phyloP scores from a whole-genome alignment of 306 rosid species.

The Trifolium pratense region DNA sequence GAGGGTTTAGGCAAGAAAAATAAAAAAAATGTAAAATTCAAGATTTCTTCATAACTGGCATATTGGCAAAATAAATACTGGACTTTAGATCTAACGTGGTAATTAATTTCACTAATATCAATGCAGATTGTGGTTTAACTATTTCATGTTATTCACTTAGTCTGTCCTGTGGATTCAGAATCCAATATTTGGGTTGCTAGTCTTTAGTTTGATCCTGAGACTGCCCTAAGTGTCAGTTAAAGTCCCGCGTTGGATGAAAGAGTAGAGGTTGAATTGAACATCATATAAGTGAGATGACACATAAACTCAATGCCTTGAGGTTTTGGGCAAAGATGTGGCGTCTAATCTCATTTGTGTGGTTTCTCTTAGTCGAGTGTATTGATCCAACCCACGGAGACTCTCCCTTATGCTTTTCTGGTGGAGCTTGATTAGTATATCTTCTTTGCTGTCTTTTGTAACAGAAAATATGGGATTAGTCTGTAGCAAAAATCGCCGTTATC shows the following conservation, averaged over 20 bases:
- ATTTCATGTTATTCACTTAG: slow-evolving; percentile 1
- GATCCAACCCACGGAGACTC: no score
- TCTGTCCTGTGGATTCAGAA: slow-evolving; percentile 4
- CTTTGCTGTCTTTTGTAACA: slow-evolving; percentile 68
- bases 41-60: not conserved
- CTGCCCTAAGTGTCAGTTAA: no score
- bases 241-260: no score
- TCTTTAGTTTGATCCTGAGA: no score
- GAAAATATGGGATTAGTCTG: slow-evolving; percentile 92
- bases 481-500: slow-evolving; percentile 75
- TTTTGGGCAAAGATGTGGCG: no score
- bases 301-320: no score
- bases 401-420: slow-evolving; percentile 30
- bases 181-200: no score
- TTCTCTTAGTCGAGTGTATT: no score
- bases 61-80: not conserved
- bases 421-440: slow-evolving; percentile 62
- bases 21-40: slow-evolving; percentile 17
- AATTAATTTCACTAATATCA: slow-evolving; percentile 5
- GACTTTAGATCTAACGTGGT: slow-evolving; percentile 11
- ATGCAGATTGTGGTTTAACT: slow-evolving; percentile 28
- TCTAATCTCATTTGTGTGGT: no score
- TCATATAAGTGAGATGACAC: no score
- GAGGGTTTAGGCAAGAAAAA: slow-evolving; percentile 2
- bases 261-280: no score